phyloP scores from a whole-genome alignment of 345 rosid species.

The Linum lewisii region DNA sequence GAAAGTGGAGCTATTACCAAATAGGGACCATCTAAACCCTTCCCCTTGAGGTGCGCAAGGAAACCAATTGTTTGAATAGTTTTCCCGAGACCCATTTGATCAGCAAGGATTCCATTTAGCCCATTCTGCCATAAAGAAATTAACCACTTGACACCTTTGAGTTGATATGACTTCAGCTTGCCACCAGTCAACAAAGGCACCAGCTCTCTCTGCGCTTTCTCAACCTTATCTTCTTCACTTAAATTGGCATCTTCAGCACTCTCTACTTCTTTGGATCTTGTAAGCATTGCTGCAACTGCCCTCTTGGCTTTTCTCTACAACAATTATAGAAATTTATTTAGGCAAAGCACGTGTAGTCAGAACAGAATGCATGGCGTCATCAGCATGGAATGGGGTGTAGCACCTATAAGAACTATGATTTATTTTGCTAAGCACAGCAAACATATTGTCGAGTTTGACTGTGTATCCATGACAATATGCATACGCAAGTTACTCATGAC shows the following conservation, averaged over 20 bases:
- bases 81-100: conserved; percentile 99
- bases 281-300: conserved; percentile 93
- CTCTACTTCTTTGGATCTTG: conserved; percentile 54
- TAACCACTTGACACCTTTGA: conserved; percentile 97
- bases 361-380: no score
- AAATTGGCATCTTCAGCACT: conserved; percentile 33
- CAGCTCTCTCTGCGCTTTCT: conserved; percentile 72
- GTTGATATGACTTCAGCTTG: conserved; percentile 73
- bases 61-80: conserved; percentile 93
- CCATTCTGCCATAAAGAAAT: conserved; percentile 96
- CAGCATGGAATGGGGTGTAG: no score
- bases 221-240: conserved; percentile 65
- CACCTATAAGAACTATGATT: no score
- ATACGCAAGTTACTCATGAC: no score
- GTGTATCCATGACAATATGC: no score
- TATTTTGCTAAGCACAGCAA: no score
- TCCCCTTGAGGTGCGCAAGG: conserved; percentile 78
- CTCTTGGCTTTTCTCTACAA: conserved; percentile 64
- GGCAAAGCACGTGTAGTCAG: neutral
- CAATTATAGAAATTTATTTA: conserved; percentile 3
- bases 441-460: no score
- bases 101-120: conserved; percentile 92
- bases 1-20: conserved; percentile 94
- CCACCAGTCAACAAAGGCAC: conserved; percentile 89
- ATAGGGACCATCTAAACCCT: conserved; percentile 84